Evolutionary conservation across 352 stramenopile genomes (phyloP), one percentile per base, ranked within the genome.

Genomic region (Globisporangium iwayamae): DNA sequence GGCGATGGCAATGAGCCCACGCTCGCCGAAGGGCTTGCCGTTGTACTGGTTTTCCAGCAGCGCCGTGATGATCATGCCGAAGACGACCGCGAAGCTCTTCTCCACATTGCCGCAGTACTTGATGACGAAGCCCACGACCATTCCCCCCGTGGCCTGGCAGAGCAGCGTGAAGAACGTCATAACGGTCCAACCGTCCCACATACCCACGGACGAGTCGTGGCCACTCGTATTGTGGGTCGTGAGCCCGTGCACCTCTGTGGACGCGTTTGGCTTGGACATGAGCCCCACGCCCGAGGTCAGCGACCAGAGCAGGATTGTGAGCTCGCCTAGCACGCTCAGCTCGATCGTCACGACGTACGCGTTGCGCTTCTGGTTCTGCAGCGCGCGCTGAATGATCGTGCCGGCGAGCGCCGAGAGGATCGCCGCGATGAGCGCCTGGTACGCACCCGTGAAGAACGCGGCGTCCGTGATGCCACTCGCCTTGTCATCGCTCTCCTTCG

Each of bases 61-160:
- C 22, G 86, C 86, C 16, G 84, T 93, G 57, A 93, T 86, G 60
- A 89, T 78, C 76, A 93, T 91, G 14, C 86, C 86, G 22, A 79
- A 71, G 38, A 95, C 86, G 16, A 93, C 86, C 0, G 83, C 83
- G 62, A 95, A 93, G 67, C 75, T 89, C 69, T 93, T 93, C 56
- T 93, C 81, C 22, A 95, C 83, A 66, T 92, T 93, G 8, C 86
- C 86, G 43, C 82, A 91, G 72, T 93, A 77, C 70, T 90, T 90
- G 67, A 92, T 95, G 38, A 95, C 86, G 59, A 91, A 90, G 14
- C 83, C 86, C 20, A 94, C 86, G 18, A 92, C 47, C 16, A 94
- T 75, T 20, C 86, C 83, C 54, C 86, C 84, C 14, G 75, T 43
- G 2, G 86, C 86, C 67, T 94, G 84, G 38, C 83, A 88, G 30